Evolutionary conservation across 306 rosid species (phyloP).

Genomic region (Dalbergia cultrata): DNA sequence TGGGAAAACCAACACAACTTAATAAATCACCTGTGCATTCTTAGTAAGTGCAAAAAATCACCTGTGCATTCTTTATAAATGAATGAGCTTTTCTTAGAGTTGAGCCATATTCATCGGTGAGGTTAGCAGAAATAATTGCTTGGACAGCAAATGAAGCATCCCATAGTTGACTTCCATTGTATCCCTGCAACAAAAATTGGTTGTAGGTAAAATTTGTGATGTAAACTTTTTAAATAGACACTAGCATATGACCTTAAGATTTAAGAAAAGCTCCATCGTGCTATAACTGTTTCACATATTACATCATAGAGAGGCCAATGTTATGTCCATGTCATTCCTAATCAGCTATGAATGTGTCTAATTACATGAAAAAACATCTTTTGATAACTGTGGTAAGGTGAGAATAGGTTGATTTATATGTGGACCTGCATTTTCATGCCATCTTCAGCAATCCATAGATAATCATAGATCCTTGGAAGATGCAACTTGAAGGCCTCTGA

Average conservation of each 20-base stretch:
- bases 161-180: slow-evolving; percentile 98
- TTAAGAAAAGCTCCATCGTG: slow-evolving; percentile 30
- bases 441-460: slow-evolving; percentile 93
- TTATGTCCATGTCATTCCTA: slow-evolving; percentile 39
- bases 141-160: slow-evolving; percentile 86
- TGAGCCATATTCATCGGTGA: slow-evolving; percentile 70
- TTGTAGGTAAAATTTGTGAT: slow-evolving; percentile 8
- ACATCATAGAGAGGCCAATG: slow-evolving; percentile 17
- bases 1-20: slow-evolving; percentile 17
- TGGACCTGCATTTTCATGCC: slow-evolving; percentile 96
- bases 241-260: slow-evolving; percentile 28
- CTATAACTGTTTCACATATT: slow-evolving; percentile 38
- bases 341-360: slow-evolving; percentile 38
- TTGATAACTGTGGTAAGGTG: slow-evolving; percentile 41
- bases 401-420: slow-evolving; percentile 44
- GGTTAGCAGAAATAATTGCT: slow-evolving; percentile 85
- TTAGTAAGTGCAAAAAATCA: slow-evolving; percentile 46
- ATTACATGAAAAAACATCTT: slow-evolving; percentile 37
- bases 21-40: slow-evolving; percentile 74
- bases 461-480: slow-evolving; percentile 86
- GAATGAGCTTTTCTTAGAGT: slow-evolving; percentile 78
- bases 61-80: slow-evolving; percentile 86
- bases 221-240: neutral
- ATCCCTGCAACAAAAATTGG: slow-evolving; percentile 72
- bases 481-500: slow-evolving; percentile 91